Evolutionary conservation across 2,329 filamentous ascomycete genomes (phyloP), one percentile per base, ranked within the genome.

Genomic region (Ophiognomonia clavigignenti-juglandacearum): DNA sequence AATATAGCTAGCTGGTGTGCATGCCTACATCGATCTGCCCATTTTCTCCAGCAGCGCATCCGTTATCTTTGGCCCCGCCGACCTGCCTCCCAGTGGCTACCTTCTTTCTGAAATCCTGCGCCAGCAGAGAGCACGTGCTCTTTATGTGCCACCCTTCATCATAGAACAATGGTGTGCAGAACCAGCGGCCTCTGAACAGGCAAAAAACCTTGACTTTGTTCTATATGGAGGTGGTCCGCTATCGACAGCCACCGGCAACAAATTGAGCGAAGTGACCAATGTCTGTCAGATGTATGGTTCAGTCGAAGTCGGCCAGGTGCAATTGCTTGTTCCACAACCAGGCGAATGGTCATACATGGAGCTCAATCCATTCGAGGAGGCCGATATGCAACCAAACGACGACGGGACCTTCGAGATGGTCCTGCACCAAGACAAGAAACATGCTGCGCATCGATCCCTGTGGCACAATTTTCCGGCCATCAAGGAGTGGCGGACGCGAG

Each of bases 261-360:
- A 48, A 16, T 27, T 58, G 14, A 53, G 48, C 47, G 48, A 47
- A 18, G 51, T 56, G 24, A 58, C 54, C 1, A 51, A 53, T 10
- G 52, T 58, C 14, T 56, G 55, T 38, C 55, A 58, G 14, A 49
- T 58, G 27, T 56, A 54, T 31, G 56, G 56, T 13, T 42, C 44
- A 20, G 57, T 53, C 18, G 56, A 58, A 38, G 54, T 53, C 4
- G 55, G 54, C 4, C 29, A 51, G 1, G 38, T 55, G 9, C 51
- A 54, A 10, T 42, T 50, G 3, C 34, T 57, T 24, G 48, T 57
- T 6, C 55, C 55, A 14, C 43, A 35, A 13, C 54, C 50, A 6
- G 52, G 54, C 4, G 47, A 54, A 26, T 58, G 56, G 54, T 45
- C 44, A 10, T 50, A 45, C 14, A 52, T 58, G 8, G 54, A 58